Evolutionary conservation across 768 basidiomycete species (phyloP), one percentile per base, ranked within the genome.

Genomic region (Pulveroboletus sp.): DNA sequence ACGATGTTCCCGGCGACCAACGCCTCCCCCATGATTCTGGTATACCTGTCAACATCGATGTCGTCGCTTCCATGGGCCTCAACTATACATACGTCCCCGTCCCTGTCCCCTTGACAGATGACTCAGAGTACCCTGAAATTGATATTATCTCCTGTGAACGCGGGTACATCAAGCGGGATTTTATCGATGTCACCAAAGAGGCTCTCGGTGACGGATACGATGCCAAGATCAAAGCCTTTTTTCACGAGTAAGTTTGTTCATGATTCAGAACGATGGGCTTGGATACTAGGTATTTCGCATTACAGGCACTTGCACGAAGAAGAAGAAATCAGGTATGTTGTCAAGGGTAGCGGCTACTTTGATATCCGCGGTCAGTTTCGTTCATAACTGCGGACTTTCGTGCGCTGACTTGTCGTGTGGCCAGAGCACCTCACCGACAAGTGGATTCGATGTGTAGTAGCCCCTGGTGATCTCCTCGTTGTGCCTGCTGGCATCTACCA

Each of bases 401-500:
- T n/a, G 8, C 34, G n/a, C 5, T 8, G 17, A 31, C 13, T 5
- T 9, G 9, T 27, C 25, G n/a, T 27, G 25, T 27, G 25, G 25
- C 5, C 9, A 90, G 87, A 90, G 63, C 72, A 77, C 7, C 73
- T 79, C 1, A 74, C 79, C 2, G 79, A 91, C 52, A 68, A 70
- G 6, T 97, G 94, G 94, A 86, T 97, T 57, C 80, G 94, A 48
- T 73, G 93, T 33, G 80, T 80, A 6, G 73, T 94, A 13, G 73
- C 73, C 9, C 78, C 85, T 5, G 90, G 92, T 2, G 94, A 97
- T 62, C 77, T 97, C 40, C 68, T 97, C 43, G 83, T 97, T 44
- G 68, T 97, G 34, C 94, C 94, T 1, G 80, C 90, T 16, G 93
- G 92, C 0, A 92, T 94, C 59, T 97, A 94, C 67, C 94, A 97